Conservation (phyloP, 1,139 yeast species). For the Debaryomycetaceae sp. region DNA sequence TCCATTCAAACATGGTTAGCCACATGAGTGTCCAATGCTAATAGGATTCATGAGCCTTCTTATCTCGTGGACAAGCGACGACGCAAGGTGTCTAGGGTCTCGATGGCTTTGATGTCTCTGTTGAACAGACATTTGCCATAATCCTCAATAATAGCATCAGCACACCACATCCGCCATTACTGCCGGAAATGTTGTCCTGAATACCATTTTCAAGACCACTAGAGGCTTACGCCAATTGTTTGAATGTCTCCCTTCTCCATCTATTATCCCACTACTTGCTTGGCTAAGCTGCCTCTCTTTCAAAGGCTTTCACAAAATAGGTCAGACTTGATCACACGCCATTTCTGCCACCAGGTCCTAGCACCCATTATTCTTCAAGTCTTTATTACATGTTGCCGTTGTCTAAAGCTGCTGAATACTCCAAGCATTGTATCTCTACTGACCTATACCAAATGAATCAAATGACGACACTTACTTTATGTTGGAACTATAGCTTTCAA, state of each 20-base stretch:
- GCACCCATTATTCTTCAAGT: too few species aligned
- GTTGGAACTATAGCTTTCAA: too few species aligned
- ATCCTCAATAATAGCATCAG: neutral
- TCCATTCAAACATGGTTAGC: conserved; percentile 13
- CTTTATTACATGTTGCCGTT: too few species aligned
- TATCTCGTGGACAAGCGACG: neutral
- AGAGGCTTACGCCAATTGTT: conserved; percentile 14
- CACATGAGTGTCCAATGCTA: conserved; percentile 37
- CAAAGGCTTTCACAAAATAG: too few species aligned
- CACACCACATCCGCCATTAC: conserved; percentile 4
- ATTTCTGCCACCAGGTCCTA: too few species aligned
- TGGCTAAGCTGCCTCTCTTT: too few species aligned
- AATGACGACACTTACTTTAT: too few species aligned
- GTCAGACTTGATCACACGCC: too few species aligned
- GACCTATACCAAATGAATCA: too few species aligned
- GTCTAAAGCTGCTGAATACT: too few species aligned
- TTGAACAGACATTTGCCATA: neutral
- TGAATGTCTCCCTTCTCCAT: conserved; percentile 4
- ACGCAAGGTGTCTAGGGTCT: conserved; percentile 27
- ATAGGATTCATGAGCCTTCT: conserved; percentile 33
- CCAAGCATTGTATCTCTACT: too few species aligned
- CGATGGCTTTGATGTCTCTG: conserved; percentile 12
- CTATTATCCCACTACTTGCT: too few species aligned
- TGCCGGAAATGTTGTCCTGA: conserved; percentile 15
- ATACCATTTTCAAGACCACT: conserved; percentile 13